Evolutionary conservation across 768 basidiomycete species (phyloP), one percentile per base, ranked within the genome.

Genomic region (Rickenella mellea): DNA sequence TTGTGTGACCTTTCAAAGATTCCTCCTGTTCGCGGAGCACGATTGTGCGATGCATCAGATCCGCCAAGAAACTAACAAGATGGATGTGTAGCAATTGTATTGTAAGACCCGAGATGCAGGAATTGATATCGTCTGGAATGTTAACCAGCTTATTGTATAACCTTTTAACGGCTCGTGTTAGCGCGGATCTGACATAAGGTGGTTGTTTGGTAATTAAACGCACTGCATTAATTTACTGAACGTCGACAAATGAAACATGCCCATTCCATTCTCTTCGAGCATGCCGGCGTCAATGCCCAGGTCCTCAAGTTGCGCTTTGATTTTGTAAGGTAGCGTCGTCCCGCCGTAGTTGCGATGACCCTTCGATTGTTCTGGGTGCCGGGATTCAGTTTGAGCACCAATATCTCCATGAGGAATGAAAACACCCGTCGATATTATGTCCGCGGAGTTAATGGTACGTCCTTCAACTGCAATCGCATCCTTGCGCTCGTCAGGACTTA

Each of bases 21-120:
- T 64, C 56, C 49, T 83, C 82, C 44, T 78, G 72, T 50, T 82
- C 79, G 30, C 73, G 72, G 27, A 69, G 61, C 6, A 73, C 61
- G 31, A 83, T 68, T 17, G 70, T 64, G 26, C 65, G 67, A 42
- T 73, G 69, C 2, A 80, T 59, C 0, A 76, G 41, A 27, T 71
- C 66, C 6, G 68, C 66, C 12, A 71, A 63, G 49, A 83, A 86
- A 25, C 68, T 63, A 7, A 67, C 62, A 17, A 76, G 51, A 24
- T 71, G 64, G 8, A 54, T 62, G 15, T 64, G 62, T 27, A 85
- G 48, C 11, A 73, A 48, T 22, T 53, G 65, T 24, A 85, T 56
- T 9, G 73, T 66, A 6, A 68, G 60, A 0, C 64, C 62, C 5
- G 80, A 76, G 27, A 84, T 71, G 12, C 63, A 56, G 0, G 56